A percentile compares a stretch with the other conserved stretches of the same genome.
Evolutionary conservation across 345 rosid genomes (phyloP).

Genomic region (Schrenkiella parvula): DNA sequence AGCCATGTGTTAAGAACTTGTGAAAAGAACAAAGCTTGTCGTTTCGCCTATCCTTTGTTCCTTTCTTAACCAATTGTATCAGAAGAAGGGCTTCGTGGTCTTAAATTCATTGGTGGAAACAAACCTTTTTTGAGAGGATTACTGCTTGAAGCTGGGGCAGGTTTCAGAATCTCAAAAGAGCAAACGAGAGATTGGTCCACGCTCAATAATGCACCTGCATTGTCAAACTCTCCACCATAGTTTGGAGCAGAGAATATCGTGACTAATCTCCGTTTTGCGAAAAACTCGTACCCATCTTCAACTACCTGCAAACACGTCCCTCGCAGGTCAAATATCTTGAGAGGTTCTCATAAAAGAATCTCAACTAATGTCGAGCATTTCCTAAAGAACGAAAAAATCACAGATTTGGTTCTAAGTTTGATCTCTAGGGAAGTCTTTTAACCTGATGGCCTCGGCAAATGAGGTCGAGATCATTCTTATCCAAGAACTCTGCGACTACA

Average conservation of each 20-base stretch:
- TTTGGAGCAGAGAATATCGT: constrained; percentile 98
- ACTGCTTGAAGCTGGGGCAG: constrained; percentile 46
- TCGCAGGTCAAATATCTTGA: background rate
- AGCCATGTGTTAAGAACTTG: background rate
- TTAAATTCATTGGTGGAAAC: background rate
- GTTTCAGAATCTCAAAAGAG: constrained; percentile 93
- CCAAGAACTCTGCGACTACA: constrained; percentile 73
- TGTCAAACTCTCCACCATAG: constrained; percentile 99
- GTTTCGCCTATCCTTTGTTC: background rate
- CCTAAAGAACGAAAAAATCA: background rate
- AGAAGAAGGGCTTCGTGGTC: background rate
- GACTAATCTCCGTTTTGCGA: constrained; percentile 79
- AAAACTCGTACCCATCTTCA: constrained; percentile 97
- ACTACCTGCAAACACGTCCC: constrained; percentile 60
- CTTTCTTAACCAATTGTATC: background rate
- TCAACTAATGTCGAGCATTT: background rate
- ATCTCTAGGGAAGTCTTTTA: background rate
- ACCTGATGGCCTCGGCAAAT: constrained; percentile 99
- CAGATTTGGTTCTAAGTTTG: background rate
- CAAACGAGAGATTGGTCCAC: constrained; percentile 76
- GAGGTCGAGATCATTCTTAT: constrained; percentile 90
- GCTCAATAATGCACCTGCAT: constrained; percentile 84
- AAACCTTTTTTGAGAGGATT: constrained; percentile 72
- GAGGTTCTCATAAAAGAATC: background rate
- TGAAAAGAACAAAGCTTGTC: background rate